These are phyloP conservation scores for Cenchrus americanus DNA, from an alignment of 176 grass and related monocot genomes.

Conservation along the genomic window DNA sequence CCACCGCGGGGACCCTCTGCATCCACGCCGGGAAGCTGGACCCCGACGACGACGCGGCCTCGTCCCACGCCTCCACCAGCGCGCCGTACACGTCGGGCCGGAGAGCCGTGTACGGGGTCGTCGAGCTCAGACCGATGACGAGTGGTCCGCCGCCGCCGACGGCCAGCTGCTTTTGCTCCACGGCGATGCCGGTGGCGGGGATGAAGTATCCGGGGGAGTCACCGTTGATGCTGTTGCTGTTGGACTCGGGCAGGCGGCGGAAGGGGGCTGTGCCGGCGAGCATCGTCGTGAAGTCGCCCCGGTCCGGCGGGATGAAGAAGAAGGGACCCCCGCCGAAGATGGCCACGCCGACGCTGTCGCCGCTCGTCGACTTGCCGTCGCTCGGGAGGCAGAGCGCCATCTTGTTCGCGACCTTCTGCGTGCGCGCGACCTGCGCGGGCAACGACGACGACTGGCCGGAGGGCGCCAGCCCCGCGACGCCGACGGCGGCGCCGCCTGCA, in stretches of 20 bases:
- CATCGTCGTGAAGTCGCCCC: no score
- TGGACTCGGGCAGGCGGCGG: no score
- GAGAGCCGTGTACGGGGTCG: conserved; percentile 42
- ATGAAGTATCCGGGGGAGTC: conserved; percentile 46
- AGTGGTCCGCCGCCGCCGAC: not conserved
- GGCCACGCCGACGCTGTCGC: no score
- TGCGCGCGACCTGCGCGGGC: no score
- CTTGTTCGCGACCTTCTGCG: no score
- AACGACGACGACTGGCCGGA: no score
- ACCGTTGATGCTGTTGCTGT: not conserved
- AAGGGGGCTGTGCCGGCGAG: conserved; percentile 35
- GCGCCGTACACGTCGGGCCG: conserved; percentile 43
- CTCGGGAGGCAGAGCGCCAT: no score
- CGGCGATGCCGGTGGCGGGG: conserved; percentile 32
- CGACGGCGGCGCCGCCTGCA: conserved; percentile 41
- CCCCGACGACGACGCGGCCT: not conserved
- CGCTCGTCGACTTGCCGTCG: no score
- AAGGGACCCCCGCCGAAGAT: no score
- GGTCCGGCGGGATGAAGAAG: no score
- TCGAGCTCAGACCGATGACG: conserved; percentile 31
- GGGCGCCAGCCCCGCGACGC: conserved; percentile 65
- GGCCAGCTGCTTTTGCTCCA: conserved; percentile 5
- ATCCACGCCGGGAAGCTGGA: not conserved
- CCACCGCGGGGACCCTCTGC: not conserved
- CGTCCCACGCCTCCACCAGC: conserved; percentile 35